Evolutionary conservation across 2,329 filamentous ascomycete genomes (phyloP), one percentile per base, ranked within the genome.

Genomic region (Pseudogymnoascus sp.): DNA sequence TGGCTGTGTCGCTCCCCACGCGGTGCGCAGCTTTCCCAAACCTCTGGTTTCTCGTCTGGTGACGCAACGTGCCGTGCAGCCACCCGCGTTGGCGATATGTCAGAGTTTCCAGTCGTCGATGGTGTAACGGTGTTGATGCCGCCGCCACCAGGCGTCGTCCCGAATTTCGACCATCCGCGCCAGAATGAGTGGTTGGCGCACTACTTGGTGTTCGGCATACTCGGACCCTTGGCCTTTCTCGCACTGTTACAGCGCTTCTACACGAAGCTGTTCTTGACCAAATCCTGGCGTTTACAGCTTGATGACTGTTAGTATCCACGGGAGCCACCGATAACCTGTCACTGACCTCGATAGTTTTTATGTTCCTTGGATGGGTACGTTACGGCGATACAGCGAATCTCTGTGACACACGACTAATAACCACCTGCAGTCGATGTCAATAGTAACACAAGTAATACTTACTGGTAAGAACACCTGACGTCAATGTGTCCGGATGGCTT

Each of bases 201-300:
- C 14, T 64, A 60, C 59, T 31, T 39, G 11, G 63, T 66, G 21
- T 59, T 59, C 26, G 62, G 62, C 35, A 61, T 66, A 21, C 62
- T 58, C 7, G 65, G 39, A 12, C 38, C 62, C 26, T 49, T 66
- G 8, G 64, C 64, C 11, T 59, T 66, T n/a, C 19, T 60, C 10
- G 63, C 65, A 16, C 23, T 66, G n/a, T 62, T 21, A 33, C 65
- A 66, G 41, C 62, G 64, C 5, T 31, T 64, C 26, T 66, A 66
- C n/a, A 66, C 64, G 14, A 66, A 66, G 33, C 12, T 65, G 1
- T 38, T 16, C 2, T 14, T 66, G 33, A 19, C 62, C 6, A 59
- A 59, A 14, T 16, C 43, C 11, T 33, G 10, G 45, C 11, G 7
- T 6, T 64, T 66, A 23, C 60, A 66, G 33, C 29, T 52, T 4